Evolutionary conservation across 1,284 basidiomycete genomes (phyloP).

Genomic region (Sanghuangporus baumii): DNA sequence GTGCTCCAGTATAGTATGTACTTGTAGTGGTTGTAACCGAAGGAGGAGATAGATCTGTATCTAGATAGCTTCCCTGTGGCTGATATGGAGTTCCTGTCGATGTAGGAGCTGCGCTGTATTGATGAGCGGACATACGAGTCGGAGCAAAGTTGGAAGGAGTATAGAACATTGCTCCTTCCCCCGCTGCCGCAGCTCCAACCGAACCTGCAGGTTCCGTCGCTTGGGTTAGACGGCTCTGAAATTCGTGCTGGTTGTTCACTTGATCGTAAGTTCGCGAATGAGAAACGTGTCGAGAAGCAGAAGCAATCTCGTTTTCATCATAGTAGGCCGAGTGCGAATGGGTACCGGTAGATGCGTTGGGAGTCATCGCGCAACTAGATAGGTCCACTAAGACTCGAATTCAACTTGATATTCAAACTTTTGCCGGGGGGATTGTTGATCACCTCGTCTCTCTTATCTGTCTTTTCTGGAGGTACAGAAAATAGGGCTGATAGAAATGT

Average conservation of each 20-base stretch:
- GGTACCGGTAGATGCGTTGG: not conserved
- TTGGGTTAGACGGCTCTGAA: constrained; percentile 3
- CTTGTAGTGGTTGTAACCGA: not conserved
- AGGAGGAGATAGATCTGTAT: not conserved
- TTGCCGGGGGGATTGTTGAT: not conserved
- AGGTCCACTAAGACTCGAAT: not conserved
- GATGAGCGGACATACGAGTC: constrained; percentile 7
- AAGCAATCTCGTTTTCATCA: not conserved
- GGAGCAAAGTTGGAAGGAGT: constrained; percentile 4
- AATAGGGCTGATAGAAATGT: not conserved
- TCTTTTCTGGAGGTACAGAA: not conserved
- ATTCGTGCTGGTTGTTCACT: not conserved
- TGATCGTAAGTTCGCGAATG: not conserved
- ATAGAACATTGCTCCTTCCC: constrained; percentile 1
- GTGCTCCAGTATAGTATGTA: not conserved
- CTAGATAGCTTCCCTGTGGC: not conserved
- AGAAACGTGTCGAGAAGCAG: not conserved
- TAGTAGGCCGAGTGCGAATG: not conserved
- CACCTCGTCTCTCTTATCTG: not conserved
- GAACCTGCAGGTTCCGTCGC: not conserved
- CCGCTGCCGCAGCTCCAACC: not conserved
- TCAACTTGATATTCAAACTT: not conserved
- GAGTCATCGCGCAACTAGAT: constrained; percentile 4
- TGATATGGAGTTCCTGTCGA: not conserved
- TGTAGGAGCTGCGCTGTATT: constrained; percentile 6